Percentiles rank a stretch among this genome's conserved stretches.
Evolutionary conservation across 2,329 filamentous ascomycete genomes (phyloP).

Genomic region (Phaeosphaeria sp.): DNA sequence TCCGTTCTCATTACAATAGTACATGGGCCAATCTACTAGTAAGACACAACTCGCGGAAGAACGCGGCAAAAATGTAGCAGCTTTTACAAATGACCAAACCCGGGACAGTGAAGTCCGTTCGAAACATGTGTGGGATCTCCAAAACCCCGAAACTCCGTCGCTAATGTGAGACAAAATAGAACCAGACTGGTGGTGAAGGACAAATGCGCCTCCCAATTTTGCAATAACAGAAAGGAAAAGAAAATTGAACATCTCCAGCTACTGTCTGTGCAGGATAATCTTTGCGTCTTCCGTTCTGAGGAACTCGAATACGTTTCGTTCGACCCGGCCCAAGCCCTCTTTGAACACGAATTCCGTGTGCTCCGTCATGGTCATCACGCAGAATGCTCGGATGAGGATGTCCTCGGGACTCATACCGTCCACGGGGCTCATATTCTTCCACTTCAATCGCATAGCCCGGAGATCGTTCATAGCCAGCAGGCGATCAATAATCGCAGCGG

Average conservation of each 20-base stretch:
- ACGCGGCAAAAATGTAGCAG: neutral
- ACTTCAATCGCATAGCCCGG: slow-evolving; percentile 41
- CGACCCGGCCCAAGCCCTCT: slow-evolving; percentile 37
- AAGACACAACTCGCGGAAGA: neutral
- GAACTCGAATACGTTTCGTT: slow-evolving; percentile 40
- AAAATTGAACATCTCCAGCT: neutral
- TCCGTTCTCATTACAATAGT: slow-evolving; percentile 2
- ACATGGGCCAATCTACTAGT: slow-evolving; percentile 8
- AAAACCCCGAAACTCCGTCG: slow-evolving; percentile 30
- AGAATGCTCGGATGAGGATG: slow-evolving; percentile 39
- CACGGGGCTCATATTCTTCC: slow-evolving; percentile 45
- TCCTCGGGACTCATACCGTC: slow-evolving; percentile 42
- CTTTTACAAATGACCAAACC: slow-evolving; percentile 5
- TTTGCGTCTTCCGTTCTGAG: slow-evolving; percentile 38
- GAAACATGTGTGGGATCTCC: neutral
- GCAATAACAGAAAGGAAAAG: neutral
- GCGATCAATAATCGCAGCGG: slow-evolving; percentile 37
- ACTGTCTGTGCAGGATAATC: slow-evolving; percentile 39
- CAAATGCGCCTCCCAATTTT: neutral
- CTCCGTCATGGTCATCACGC: slow-evolving; percentile 41
- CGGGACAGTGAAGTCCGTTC: slow-evolving; percentile 3
- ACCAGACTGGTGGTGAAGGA: neutral
- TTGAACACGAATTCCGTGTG: slow-evolving; percentile 44
- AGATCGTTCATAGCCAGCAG: slow-evolving; percentile 45
- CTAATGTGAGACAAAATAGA: slow-evolving; percentile 17